phyloP scores from a whole-genome alignment of 148 eudicot species.

The Nepenthes gracilis region DNA sequence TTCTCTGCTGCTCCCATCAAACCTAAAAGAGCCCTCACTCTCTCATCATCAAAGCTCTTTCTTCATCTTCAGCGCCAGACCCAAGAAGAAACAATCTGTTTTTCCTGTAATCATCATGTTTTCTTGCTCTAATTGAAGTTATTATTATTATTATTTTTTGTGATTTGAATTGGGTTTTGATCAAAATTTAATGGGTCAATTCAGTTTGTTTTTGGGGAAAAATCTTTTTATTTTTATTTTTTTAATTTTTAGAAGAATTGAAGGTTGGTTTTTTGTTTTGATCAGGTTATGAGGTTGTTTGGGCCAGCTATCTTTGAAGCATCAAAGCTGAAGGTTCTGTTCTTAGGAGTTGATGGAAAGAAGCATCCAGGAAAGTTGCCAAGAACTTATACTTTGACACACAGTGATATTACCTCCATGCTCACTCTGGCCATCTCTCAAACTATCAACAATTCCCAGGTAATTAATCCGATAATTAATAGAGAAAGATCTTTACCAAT shows the following conservation, averaged over 20 bases:
- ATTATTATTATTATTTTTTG: not conserved
- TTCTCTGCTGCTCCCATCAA: slow-evolving; percentile 40
- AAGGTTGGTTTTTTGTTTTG: slow-evolving; percentile 2
- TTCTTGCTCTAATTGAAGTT: not conserved
- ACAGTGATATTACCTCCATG: slow-evolving; percentile 79
- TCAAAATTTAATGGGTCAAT: not conserved
- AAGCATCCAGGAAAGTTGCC: slow-evolving; percentile 79
- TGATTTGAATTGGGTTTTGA: slow-evolving; percentile 5
- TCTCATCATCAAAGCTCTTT: slow-evolving; percentile 16
- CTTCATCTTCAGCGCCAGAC: slow-evolving; percentile 16
- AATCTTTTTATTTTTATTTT: not conserved
- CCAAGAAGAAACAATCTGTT: slow-evolving; percentile 25
- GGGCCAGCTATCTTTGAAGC: slow-evolving; percentile 97
- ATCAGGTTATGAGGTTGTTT: slow-evolving; percentile 79
- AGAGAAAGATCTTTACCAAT: not conserved
- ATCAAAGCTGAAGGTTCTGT: slow-evolving; percentile 74
- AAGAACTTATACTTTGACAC: slow-evolving; percentile 87
- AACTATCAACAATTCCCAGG: slow-evolving; percentile 90
- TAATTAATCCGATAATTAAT: slow-evolving; percentile 3
- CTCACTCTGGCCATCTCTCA: slow-evolving; percentile 89
- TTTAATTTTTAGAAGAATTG: not conserved
- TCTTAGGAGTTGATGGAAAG: slow-evolving; percentile 65
- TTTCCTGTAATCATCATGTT: slow-evolving; percentile 31
- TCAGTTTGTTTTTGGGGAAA: not conserved
- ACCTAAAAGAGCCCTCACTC: slow-evolving; percentile 27